Conservation (phyloP, 129 eudicot genomes). For the Tanacetum coccineum region DNA sequence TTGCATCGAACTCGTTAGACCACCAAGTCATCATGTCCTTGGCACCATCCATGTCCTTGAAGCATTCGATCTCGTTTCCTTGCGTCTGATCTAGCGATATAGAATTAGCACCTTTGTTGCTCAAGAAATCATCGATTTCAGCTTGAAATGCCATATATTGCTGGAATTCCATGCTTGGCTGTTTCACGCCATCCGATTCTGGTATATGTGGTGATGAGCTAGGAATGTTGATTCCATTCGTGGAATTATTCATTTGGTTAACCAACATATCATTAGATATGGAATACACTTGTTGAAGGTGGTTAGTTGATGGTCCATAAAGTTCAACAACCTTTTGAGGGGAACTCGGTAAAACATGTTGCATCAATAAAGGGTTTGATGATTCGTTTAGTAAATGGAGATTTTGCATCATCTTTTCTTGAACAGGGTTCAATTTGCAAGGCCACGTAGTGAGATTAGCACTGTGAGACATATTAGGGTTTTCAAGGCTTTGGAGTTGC, state of each 20-base stretch:
- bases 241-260: slow-evolving; percentile 23
- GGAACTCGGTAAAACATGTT: slow-evolving; percentile 24
- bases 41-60: slow-evolving; percentile 49
- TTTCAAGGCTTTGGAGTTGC: slow-evolving; percentile 63
- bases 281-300: slow-evolving; percentile 10
- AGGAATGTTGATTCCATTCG: slow-evolving; percentile 9
- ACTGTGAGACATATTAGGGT: slow-evolving; percentile 39
- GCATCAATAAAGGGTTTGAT: slow-evolving; percentile 32
- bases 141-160: slow-evolving; percentile 27
- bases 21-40: slow-evolving; percentile 57
- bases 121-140: slow-evolving; percentile 32
- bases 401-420: slow-evolving; percentile 46
- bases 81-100: slow-evolving; percentile 18
- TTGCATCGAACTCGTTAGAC: slow-evolving; percentile 54
- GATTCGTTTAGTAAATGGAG: slow-evolving; percentile 36
- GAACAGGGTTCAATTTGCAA: slow-evolving; percentile 46
- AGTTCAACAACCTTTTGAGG: slow-evolving; percentile 24
- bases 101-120: slow-evolving; percentile 24
- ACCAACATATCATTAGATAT: background rate
- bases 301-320: slow-evolving; percentile 12
- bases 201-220: slow-evolving; percentile 10
- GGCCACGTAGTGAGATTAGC: slow-evolving; percentile 57
- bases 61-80: slow-evolving; percentile 31
- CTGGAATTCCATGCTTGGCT: slow-evolving; percentile 22
- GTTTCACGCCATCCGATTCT: slow-evolving; percentile 23